A percentile compares a stretch with the other conserved stretches of the same genome.
Evolutionary conservation across 345 rosid genomes (phyloP).

Genomic region (Moricandia moricandioides): DNA sequence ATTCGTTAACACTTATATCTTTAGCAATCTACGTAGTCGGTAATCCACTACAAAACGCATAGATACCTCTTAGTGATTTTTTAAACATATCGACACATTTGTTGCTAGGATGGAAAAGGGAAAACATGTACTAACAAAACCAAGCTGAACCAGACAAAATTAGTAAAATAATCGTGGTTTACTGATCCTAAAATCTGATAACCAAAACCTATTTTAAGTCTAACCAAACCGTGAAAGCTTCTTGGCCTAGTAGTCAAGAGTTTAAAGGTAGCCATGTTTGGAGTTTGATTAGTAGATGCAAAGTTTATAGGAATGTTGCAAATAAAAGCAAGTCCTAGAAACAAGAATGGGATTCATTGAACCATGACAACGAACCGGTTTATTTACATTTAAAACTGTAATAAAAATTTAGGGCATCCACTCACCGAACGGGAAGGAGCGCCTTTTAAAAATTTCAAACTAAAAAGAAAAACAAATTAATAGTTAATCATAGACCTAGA

Average conservation of each 20-base stretch:
- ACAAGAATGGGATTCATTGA: neutral
- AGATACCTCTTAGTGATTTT: no score
- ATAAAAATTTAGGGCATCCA: neutral
- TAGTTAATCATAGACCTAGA: no score
- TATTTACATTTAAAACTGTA: neutral
- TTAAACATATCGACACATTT: no score
- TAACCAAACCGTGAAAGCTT: neutral
- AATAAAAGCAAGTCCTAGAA: neutral
- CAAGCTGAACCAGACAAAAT: neutral
- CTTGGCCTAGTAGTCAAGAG: neutral
- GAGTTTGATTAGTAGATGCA: neutral
- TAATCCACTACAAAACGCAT: no score
- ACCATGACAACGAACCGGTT: neutral
- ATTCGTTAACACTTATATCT: no score
- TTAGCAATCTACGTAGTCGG: no score
- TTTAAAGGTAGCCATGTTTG: neutral
- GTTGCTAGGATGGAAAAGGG: no score
- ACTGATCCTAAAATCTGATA: neutral
- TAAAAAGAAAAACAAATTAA: neutral
- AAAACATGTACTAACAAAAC: neutral
- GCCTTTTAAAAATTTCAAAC: constrained; percentile 8
- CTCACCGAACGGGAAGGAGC: constrained; percentile 28
- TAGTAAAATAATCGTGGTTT: no score
- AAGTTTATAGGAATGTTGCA: no score
- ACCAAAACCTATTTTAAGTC: neutral